Evolutionary conservation across 305 asterid genomes (phyloP).

Genomic region (Fraxinus velutina): DNA sequence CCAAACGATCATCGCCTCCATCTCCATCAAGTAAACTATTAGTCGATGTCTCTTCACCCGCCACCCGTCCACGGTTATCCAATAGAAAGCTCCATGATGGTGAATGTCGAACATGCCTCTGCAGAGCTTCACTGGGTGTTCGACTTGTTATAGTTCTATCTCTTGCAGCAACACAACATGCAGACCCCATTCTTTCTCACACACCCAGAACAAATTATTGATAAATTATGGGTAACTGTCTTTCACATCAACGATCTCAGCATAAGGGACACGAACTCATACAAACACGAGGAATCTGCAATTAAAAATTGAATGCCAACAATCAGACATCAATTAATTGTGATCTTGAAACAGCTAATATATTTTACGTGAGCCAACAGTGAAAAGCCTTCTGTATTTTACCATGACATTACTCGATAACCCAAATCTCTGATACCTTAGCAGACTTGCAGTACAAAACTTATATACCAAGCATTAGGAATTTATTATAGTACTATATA

Average conservation of each 20-base stretch:
- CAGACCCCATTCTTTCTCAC: constrained; percentile 83
- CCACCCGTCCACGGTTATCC: constrained; percentile 90
- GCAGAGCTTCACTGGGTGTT: constrained; percentile 31
- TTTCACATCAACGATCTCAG: neutral
- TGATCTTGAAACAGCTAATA: neutral
- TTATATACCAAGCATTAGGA: neutral
- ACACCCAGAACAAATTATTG: constrained; percentile 19
- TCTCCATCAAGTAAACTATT: constrained; percentile 58
- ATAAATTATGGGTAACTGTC: constrained; percentile 1
- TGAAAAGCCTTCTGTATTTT: neutral
- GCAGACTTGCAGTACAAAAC: neutral
- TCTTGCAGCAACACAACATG: constrained; percentile 89
- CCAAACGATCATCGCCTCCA: constrained; percentile 37
- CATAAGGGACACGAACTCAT: constrained; percentile 20
- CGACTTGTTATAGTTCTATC: constrained; percentile 33
- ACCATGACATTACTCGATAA: neutral
- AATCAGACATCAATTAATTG: constrained; percentile 10
- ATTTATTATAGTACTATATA: neutral
- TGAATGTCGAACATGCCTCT: constrained; percentile 66
- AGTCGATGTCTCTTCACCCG: constrained; percentile 75
- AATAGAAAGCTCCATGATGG: constrained; percentile 97
- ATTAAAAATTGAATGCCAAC: constrained; percentile 1
- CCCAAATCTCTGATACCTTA: neutral
- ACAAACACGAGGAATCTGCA: constrained; percentile 32
- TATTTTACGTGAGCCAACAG: neutral